Evolutionary conservation across 2,329 filamentous ascomycete genomes (phyloP).

Genomic region (Fusarium penzigii): DNA sequence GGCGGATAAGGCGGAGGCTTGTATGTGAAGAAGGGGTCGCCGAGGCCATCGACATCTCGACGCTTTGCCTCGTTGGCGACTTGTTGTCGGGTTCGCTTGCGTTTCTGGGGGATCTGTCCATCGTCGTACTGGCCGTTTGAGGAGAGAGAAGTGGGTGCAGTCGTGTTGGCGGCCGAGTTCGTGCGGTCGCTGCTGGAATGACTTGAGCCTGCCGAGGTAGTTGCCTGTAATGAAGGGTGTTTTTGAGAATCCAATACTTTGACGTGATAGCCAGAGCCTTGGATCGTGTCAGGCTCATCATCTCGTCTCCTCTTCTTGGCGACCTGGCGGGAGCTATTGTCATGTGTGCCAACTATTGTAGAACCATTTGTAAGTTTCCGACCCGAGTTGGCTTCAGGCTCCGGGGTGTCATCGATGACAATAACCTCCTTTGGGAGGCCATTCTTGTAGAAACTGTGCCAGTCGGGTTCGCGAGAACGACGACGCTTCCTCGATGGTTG

Average conservation of each 20-base stretch:
- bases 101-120: slow-evolving; percentile 75
- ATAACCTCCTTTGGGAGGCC: slow-evolving; percentile 83
- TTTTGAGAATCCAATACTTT: slow-evolving; percentile 69
- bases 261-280: slow-evolving; percentile 73
- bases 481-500: slow-evolving; percentile 51
- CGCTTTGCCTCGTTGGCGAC: slow-evolving; percentile 80
- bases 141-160: slow-evolving; percentile 80
- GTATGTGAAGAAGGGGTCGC: slow-evolving; percentile 76
- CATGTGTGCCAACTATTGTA: slow-evolving; percentile 32
- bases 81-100: slow-evolving; percentile 83
- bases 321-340: slow-evolving; percentile 44
- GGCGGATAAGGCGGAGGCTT: slow-evolving; percentile 84
- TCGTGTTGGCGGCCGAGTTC: slow-evolving; percentile 78
- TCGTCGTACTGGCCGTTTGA: slow-evolving; percentile 66
- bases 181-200: slow-evolving; percentile 83
- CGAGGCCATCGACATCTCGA: slow-evolving; percentile 69
- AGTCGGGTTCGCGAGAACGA: slow-evolving; percentile 68
- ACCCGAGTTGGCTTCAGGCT: slow-evolving; percentile 48
- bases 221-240: slow-evolving; percentile 69
- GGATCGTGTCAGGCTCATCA: slow-evolving; percentile 48
- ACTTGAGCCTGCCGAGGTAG: slow-evolving; percentile 67
- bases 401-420: slow-evolving; percentile 76
- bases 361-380: slow-evolving; percentile 41
- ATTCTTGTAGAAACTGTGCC: slow-evolving; percentile 80
- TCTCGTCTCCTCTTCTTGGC: slow-evolving; percentile 76